phyloP scores from a whole-genome alignment of 257 asterid genomes.

The Plantago elongata region DNA sequence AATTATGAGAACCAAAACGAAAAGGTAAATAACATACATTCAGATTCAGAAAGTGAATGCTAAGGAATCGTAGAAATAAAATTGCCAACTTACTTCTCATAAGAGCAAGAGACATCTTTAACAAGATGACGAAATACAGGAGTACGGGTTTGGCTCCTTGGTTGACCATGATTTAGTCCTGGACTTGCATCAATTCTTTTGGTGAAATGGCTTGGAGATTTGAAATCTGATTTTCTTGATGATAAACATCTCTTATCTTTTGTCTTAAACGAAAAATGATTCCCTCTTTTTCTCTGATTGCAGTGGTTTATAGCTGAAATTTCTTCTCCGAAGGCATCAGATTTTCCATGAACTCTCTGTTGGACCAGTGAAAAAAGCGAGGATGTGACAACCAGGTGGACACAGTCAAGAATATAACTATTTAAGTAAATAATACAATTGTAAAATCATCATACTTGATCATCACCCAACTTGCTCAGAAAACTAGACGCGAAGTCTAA shows the following conservation, averaged over 20 bases:
- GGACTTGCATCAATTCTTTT: conserved; percentile 22
- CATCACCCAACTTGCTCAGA: too few species aligned
- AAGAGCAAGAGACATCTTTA: conserved; percentile 26
- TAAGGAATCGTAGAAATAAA: not conserved
- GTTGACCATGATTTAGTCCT: conserved; percentile 30
- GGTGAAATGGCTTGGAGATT: conserved; percentile 34
- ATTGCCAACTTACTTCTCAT: conserved; percentile 39
- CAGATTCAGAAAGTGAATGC: not conserved
- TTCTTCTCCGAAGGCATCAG: conserved; percentile 38
- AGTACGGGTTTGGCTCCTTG: conserved; percentile 23
- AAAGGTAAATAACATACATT: not conserved
- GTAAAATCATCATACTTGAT: conserved; percentile 5
- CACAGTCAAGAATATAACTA: conserved; percentile 10
- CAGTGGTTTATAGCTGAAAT: conserved; percentile 27
- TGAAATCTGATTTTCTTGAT: conserved; percentile 40
- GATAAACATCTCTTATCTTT: conserved; percentile 28
- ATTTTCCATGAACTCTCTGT: conserved; percentile 32
- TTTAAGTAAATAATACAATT: conserved; percentile 19
- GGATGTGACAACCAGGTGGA: conserved; percentile 20
- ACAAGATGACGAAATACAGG: conserved; percentile 28
- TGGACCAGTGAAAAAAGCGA: conserved; percentile 21
- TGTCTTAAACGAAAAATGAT: conserved; percentile 20
- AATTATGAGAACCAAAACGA: not conserved
- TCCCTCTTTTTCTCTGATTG: conserved; percentile 23
- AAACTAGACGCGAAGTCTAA: too few species aligned